Conservation (phyloP, 1,139 yeast genomes). For the Taphrina flavorubra region DNA sequence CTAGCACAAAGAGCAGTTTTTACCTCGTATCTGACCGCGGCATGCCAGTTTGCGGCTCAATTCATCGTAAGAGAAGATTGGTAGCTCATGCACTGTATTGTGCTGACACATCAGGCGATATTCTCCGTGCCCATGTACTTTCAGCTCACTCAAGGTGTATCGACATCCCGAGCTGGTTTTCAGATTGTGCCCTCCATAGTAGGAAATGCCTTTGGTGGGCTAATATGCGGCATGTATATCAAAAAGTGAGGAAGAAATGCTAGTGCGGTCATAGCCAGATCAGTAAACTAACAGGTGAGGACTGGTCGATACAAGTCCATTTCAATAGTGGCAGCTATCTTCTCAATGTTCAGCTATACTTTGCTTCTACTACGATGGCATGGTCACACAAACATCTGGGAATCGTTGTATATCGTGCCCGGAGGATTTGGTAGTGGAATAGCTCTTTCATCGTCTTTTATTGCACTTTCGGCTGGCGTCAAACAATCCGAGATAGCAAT, state of each 20-base stretch:
- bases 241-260: not conserved
- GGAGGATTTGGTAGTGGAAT: conserved; percentile 36
- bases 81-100: not conserved
- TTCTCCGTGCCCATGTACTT: conserved; percentile 36
- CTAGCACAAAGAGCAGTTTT: conserved; percentile 15
- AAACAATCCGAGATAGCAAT: conserved; percentile 18
- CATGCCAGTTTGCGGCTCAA: conserved; percentile 31
- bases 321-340: conserved; percentile 11
- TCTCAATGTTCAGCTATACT: conserved; percentile 8
- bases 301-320: conserved; percentile 33
- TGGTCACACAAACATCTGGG: conserved; percentile 25
- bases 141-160: conserved; percentile 18
- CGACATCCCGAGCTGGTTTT: conserved; percentile 28
- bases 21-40: conserved; percentile 4
- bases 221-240: conserved; percentile 20
- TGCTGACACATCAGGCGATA: conserved; percentile 1
- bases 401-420: conserved; percentile 24
- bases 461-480: conserved; percentile 27
- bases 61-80: not conserved
- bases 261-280: not conserved
- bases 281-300: not conserved
- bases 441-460: conserved; percentile 22
- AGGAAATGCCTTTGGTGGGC: conserved; percentile 29
- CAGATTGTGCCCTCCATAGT: conserved; percentile 30
- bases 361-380: conserved; percentile 22